Base-by-base conservation (phyloP, 2,329 filamentous ascomycete species). In the Aspergillus sp. region DNA sequence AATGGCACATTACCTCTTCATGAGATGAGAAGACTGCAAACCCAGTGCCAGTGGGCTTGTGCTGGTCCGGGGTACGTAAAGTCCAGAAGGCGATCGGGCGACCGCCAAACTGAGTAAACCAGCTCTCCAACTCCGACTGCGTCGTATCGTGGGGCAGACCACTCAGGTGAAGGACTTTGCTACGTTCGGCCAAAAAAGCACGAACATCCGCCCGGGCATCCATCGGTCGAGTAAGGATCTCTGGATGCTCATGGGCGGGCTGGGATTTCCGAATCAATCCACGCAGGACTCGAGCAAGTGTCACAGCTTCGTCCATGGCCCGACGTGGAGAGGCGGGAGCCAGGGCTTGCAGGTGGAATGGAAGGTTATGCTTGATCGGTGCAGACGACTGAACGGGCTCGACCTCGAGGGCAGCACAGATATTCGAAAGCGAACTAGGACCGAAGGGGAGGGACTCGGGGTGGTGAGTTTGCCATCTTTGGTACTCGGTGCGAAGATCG, bases 41-140 rank as follows among this genome's bases (percentile, higher is more conserved):
- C 53, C 95, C 95, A 54, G 93, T 96, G 43, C 95, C 95, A 9
- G 95, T 99, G n/a, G 95, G 95, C 82, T 99, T 99, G 79, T 98
- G 95, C 79, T 98, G 95, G 77, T 99, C 95, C 3, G 95, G 95
- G 13, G 95, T 99, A 61, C 93, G 90, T 50, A 99, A 84, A 17
- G 95, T 99, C 95, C 95, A 99, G 79, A 99, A 99, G 18, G 95
- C 95, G 78, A 99, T 99, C 30, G 95, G 95, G 43, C 95, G 90
- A 49, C 95, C 95, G 63, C 95, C 95, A 72, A 96, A 99, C 76
- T 99, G 95, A 30, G 95, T 99, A 74, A 98, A 99, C 95, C 95
- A 99, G 78, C 93, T 97, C 80, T 99, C 95, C 22, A 99, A 84
- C 79, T 99, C 95, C 3, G 93, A 98, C 78, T 99, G 95, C 2